A percentile compares a stretch with the other conserved stretches of the same genome.
Evolutionary conservation across 768 basidiomycete species (phyloP).

Genomic region (Tylopilus sp.): DNA sequence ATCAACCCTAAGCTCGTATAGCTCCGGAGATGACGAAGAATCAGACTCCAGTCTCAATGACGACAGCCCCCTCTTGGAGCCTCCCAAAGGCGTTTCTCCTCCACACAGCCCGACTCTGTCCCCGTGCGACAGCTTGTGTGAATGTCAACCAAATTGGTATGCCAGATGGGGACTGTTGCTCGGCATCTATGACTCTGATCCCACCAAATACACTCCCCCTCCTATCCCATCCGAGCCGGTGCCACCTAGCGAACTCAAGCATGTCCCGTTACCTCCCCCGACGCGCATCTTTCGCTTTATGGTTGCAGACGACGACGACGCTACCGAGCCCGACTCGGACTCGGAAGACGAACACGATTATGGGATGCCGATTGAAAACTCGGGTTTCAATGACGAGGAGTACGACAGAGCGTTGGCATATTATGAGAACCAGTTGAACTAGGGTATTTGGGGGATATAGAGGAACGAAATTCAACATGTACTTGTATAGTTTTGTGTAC

Average conservation of each 20-base stretch:
- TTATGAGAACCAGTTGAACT: constrained; percentile 14
- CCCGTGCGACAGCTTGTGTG: constrained; percentile 14
- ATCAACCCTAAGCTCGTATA: constrained; percentile 19
- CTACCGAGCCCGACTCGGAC: constrained; percentile 1
- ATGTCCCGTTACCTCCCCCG: not conserved
- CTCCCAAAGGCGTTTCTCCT: constrained; percentile 9
- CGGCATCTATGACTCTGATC: constrained; percentile 37
- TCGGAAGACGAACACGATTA: constrained; percentile 32
- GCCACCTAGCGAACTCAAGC: not conserved
- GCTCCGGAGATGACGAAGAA: constrained; percentile 32
- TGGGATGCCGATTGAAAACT: constrained; percentile 16
- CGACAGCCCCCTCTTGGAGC: constrained; percentile 22
- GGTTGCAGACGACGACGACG: constrained; percentile 18
- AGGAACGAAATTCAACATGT: not conserved
- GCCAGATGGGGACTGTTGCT: constrained; percentile 52
- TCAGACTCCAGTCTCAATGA: constrained; percentile 58
- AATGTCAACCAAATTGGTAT: constrained; percentile 51
- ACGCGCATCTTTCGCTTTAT: constrained; percentile 20
- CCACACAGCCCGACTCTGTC: not conserved
- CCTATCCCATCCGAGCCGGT: not conserved
- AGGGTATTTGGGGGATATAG: not conserved
- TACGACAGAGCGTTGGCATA: constrained; percentile 27
- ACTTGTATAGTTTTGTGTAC: constrained; percentile 20
- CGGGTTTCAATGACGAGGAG: constrained; percentile 23
- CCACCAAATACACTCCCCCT: constrained; percentile 10